A percentile compares a stretch with the other conserved stretches of the same genome.
These are phyloP conservation scores for Termitomyces sp. DNA, from an alignment of 768 basidiomycete genomes.

Conservation along the genomic window DNA sequence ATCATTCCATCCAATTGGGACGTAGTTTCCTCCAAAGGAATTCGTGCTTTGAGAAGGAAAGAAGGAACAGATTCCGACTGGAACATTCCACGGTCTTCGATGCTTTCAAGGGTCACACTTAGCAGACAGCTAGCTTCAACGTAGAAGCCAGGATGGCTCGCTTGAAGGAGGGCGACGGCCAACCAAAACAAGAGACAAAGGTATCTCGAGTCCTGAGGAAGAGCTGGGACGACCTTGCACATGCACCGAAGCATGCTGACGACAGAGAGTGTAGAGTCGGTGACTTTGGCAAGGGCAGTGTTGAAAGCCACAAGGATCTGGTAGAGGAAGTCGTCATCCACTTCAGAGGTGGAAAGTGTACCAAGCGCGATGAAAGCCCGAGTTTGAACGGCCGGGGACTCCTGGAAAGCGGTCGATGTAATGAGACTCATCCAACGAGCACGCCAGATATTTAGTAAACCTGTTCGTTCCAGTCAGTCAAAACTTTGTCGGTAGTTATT, in stretches of 20 bases:
- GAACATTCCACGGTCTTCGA: conserved; percentile 61
- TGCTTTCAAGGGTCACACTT: conserved; percentile 56
- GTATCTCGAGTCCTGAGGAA: conserved; percentile 69
- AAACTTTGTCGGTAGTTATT: background rate
- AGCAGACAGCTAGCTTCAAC: conserved; percentile 68
- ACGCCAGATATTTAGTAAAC: conserved; percentile 82
- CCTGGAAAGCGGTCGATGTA: conserved; percentile 86
- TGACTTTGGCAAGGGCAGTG: conserved; percentile 63
- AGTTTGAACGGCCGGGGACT: conserved; percentile 83
- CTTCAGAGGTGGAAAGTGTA: conserved; percentile 75
- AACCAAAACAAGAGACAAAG: conserved; percentile 81
- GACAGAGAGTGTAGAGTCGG: conserved; percentile 63
- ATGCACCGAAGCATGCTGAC: conserved; percentile 90
- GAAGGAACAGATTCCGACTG: conserved; percentile 45
- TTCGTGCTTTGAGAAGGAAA: conserved; percentile 62
- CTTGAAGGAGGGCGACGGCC: conserved; percentile 78
- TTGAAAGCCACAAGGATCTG: conserved; percentile 89
- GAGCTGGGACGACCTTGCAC: conserved; percentile 68
- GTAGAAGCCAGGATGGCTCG: conserved; percentile 68
- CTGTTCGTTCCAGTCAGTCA: conserved; percentile 30
- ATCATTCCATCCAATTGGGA: conserved; percentile 70
- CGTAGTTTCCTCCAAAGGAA: conserved; percentile 61
- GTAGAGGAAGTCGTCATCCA: conserved; percentile 91
- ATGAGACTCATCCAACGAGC: conserved; percentile 92
- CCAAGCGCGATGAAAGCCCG: conserved; percentile 84